Conservation (phyloP, 2,329 filamentous ascomycete genomes). For the Fusarium sp. region DNA sequence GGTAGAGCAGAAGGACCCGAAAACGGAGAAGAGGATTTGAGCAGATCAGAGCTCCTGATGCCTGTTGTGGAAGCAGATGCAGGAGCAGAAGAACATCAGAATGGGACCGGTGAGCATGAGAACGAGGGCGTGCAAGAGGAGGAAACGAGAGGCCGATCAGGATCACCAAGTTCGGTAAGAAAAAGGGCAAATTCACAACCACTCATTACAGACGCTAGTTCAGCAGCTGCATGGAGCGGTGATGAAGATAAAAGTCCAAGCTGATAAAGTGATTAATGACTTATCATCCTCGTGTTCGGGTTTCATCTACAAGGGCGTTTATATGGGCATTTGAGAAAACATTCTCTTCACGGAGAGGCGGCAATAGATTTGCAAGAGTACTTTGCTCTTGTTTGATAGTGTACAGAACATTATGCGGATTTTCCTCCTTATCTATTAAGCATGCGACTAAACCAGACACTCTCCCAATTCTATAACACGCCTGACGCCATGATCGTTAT, state of each 20-base stretch:
- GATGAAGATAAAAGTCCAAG: slow-evolving; percentile 22
- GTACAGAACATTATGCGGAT: slow-evolving; percentile 44
- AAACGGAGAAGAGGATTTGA: slow-evolving; percentile 39
- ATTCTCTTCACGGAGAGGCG: slow-evolving; percentile 34
- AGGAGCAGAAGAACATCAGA: slow-evolving; percentile 23
- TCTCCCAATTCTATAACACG: slow-evolving; percentile 39
- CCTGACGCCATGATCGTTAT: slow-evolving; percentile 45
- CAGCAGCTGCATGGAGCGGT: slow-evolving; percentile 43
- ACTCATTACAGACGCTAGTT: slow-evolving; percentile 47
- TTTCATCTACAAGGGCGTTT: slow-evolving; percentile 42
- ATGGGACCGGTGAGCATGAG: slow-evolving; percentile 7
- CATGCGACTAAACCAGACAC: slow-evolving; percentile 29
- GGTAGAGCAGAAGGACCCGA: slow-evolving; percentile 38
- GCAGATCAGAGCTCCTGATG: slow-evolving; percentile 38
- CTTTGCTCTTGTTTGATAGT: slow-evolving; percentile 39
- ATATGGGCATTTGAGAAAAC: slow-evolving; percentile 34
- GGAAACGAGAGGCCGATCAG: slow-evolving; percentile 33
- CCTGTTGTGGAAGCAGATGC: slow-evolving; percentile 40
- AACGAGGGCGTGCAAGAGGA: slow-evolving; percentile 16
- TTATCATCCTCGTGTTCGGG: slow-evolving; percentile 1
- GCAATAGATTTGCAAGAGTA: slow-evolving; percentile 45
- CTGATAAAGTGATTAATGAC: slow-evolving; percentile 6
- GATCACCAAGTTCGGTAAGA: slow-evolving; percentile 27
- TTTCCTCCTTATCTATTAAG: slow-evolving; percentile 37
- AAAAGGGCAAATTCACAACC: slow-evolving; percentile 44